Conservation (phyloP, 228 moss, liverwort and hornwort species). For the Sphagnum fallax region DNA sequence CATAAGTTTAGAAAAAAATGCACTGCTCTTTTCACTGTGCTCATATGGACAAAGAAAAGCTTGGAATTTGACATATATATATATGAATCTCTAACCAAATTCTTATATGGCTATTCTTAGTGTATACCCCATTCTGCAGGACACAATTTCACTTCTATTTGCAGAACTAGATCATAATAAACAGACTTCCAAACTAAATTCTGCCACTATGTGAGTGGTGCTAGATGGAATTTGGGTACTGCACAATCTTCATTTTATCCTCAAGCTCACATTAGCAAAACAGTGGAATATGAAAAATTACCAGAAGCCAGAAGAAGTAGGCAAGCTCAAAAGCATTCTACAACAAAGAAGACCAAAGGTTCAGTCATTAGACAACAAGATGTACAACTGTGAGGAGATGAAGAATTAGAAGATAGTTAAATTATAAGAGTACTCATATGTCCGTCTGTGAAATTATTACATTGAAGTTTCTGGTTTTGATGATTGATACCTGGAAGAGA, state of each 20-base stretch:
- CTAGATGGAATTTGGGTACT: too few relatives aligned
- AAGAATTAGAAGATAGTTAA: too few relatives aligned
- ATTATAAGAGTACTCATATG: too few relatives aligned
- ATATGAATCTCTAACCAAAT: neutral
- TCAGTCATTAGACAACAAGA: too few relatives aligned
- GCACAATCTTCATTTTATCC: neutral
- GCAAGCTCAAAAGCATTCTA: slow-evolving; percentile 98
- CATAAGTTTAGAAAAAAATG: too few relatives aligned
- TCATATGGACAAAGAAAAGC: neutral
- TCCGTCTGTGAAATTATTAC: too few relatives aligned
- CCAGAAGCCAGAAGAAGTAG: slow-evolving; percentile 93
- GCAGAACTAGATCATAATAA: neutral
- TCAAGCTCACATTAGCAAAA: neutral
- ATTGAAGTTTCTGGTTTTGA: neutral
- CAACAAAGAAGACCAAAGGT: neutral
- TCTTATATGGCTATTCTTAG: neutral
- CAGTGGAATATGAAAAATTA: slow-evolving; percentile 24
- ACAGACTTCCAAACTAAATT: neutral
- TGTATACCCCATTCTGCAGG: neutral
- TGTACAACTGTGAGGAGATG: too few relatives aligned
- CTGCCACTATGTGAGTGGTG: too few relatives aligned
- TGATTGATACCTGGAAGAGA: slow-evolving; percentile 73
- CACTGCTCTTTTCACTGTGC: neutral
- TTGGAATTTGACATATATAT: neutral
- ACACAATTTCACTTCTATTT: neutral